These are phyloP conservation scores for Rhazya stricta DNA, from an alignment of 257 asterid genomes.

Conservation along the genomic window DNA sequence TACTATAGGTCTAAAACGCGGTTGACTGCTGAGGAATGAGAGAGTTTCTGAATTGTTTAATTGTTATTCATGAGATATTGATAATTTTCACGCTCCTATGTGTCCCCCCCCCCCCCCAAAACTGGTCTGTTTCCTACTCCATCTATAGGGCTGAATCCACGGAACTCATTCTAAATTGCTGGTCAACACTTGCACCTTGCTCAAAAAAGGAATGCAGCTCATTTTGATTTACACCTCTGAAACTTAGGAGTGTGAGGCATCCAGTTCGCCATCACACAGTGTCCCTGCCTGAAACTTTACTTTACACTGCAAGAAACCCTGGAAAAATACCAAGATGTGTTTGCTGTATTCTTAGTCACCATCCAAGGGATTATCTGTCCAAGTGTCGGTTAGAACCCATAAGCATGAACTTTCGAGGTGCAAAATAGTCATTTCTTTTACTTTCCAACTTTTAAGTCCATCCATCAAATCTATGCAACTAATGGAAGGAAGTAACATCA, in stretches of 20 bases:
- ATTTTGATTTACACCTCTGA: neutral
- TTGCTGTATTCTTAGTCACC: neutral
- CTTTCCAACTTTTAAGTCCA: neutral
- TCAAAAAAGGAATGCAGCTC: neutral
- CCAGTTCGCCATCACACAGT: neutral
- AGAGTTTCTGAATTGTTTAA: neutral
- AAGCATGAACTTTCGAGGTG: conserved; percentile 2
- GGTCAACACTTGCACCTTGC: neutral
- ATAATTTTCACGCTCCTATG: neutral
- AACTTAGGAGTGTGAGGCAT: neutral
- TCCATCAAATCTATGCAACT: neutral
- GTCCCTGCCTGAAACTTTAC: neutral
- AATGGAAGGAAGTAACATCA: neutral
- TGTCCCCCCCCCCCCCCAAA: too few species aligned
- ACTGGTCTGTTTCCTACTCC: neutral
- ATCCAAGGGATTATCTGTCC: neutral
- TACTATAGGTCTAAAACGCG: neutral
- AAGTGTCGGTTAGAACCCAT: neutral
- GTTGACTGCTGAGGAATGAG: neutral
- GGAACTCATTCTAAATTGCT: neutral
- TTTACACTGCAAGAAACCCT: neutral
- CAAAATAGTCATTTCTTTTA: neutral
- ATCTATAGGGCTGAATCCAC: neutral
- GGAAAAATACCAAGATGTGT: neutral
- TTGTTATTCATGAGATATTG: neutral